Evolutionary conservation across 768 basidiomycete species (phyloP).

Genomic region (Zangia roseola): DNA sequence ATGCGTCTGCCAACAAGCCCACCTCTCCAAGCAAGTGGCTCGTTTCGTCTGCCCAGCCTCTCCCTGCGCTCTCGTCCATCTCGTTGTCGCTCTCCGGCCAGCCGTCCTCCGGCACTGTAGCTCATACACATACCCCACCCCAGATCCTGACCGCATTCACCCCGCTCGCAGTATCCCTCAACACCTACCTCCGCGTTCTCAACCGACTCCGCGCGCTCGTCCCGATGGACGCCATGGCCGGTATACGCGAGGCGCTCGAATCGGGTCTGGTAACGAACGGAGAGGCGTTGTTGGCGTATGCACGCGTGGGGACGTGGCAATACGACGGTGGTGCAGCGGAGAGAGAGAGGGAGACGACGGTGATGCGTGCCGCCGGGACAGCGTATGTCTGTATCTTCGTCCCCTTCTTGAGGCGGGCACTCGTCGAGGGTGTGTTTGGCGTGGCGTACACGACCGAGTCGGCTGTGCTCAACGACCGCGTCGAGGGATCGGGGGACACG

Average conservation of each 20-base stretch:
- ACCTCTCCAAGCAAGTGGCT: conserved; percentile 51
- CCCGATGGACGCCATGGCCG: conserved; percentile 55
- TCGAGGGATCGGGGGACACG: neutral
- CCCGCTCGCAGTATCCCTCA: conserved; percentile 70
- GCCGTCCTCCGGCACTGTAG: too few relatives aligned
- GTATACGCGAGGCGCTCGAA: conserved; percentile 53
- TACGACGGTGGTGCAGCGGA: conserved; percentile 28
- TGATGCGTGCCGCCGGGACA: conserved; percentile 49
- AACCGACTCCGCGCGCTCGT: conserved; percentile 83
- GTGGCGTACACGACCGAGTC: conserved; percentile 15
- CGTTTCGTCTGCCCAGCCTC: conserved; percentile 37
- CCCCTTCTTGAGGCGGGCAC: conserved; percentile 68
- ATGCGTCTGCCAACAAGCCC: conserved; percentile 15
- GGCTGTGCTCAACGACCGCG: neutral
- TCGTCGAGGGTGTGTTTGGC: conserved; percentile 77
- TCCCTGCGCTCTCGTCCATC: conserved; percentile 27
- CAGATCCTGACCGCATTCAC: conserved; percentile 70
- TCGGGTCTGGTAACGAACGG: conserved; percentile 47
- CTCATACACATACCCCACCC: conserved; percentile 61
- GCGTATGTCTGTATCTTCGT: conserved; percentile 63
- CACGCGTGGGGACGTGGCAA: conserved; percentile 25
- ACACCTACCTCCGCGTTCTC: conserved; percentile 68
- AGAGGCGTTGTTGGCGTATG: conserved; percentile 46
- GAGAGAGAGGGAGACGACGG: conserved; percentile 21
- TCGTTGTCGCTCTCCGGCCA: neutral